Conservation (phyloP, 2,329 filamentous ascomycete genomes). For the Chrysoporthe puriensis region DNA sequence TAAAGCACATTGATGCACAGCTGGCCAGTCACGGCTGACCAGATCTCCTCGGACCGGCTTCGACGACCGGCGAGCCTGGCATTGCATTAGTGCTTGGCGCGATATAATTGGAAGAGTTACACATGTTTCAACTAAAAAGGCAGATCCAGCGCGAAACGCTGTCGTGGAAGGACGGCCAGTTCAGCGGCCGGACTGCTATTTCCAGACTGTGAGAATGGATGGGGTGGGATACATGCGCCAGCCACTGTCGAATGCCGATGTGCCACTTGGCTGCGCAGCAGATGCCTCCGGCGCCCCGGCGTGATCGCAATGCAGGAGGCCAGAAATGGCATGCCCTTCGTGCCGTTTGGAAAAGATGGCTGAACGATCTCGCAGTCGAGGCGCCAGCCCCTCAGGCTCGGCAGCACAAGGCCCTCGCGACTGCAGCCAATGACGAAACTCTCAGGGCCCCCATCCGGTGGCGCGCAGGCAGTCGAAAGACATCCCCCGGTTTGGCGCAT, state of each 20-base stretch:
- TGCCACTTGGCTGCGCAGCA: neutral
- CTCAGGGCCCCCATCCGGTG: neutral
- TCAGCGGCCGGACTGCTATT: neutral
- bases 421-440: neutral
- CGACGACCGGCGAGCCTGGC: neutral
- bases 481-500: neutral
- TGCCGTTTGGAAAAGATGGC: too few relatives aligned
- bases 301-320: too few relatives aligned
- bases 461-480: neutral
- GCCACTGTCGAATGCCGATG: neutral
- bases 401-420: too few relatives aligned
- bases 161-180: neutral
- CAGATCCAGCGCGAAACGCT: neutral
- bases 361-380: too few relatives aligned
- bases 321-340: too few relatives aligned
- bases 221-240: neutral
- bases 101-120: constrained; percentile 3
- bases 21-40: neutral
- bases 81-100: neutral
- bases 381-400: too few relatives aligned
- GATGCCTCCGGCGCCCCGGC: neutral
- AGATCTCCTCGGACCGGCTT: neutral
- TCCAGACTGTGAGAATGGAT: neutral
- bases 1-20: too few relatives aligned
- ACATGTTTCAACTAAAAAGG: constrained; percentile 3